phyloP scores from a whole-genome alignment of 768 basidiomycete species.

The Mycena venus region DNA sequence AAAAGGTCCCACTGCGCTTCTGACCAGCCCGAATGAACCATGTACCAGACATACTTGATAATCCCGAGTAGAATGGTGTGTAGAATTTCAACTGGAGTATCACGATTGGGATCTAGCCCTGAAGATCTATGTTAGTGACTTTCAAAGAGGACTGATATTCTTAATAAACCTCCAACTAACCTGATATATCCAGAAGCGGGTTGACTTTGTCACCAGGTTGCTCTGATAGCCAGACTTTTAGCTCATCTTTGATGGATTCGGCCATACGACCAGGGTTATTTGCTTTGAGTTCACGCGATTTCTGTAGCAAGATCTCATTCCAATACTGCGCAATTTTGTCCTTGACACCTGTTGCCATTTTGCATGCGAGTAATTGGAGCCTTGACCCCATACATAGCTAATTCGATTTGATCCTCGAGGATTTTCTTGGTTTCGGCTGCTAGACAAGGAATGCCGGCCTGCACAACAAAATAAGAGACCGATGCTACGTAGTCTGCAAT shows the following conservation, averaged over 20 bases:
- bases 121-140: background rate
- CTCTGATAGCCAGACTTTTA: slow-evolving; percentile 16
- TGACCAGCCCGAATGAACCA: no score
- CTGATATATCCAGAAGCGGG: slow-evolving; percentile 27
- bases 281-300: slow-evolving; percentile 20
- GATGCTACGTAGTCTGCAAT: background rate
- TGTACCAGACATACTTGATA: no score
- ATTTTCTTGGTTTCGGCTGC: slow-evolving; percentile 13
- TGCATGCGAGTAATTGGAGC: background rate
- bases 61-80: no score
- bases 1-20: no score
- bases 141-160: no score
- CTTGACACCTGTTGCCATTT: slow-evolving; percentile 48
- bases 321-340: slow-evolving; percentile 46
- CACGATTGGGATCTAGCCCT: background rate
- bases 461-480: background rate
- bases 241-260: background rate
- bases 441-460: slow-evolving; percentile 26
- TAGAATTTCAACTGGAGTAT: no score
- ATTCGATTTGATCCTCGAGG: slow-evolving; percentile 35
- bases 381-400: slow-evolving; percentile 35
- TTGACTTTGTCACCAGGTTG: no score
- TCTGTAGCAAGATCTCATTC: slow-evolving; percentile 43
- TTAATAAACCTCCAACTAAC: no score
- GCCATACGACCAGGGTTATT: background rate